Evolutionary conservation across 495 filamentous ascomycete species (phyloP), one percentile per base, ranked within the genome.

Genomic region (Penicillium canescens): DNA sequence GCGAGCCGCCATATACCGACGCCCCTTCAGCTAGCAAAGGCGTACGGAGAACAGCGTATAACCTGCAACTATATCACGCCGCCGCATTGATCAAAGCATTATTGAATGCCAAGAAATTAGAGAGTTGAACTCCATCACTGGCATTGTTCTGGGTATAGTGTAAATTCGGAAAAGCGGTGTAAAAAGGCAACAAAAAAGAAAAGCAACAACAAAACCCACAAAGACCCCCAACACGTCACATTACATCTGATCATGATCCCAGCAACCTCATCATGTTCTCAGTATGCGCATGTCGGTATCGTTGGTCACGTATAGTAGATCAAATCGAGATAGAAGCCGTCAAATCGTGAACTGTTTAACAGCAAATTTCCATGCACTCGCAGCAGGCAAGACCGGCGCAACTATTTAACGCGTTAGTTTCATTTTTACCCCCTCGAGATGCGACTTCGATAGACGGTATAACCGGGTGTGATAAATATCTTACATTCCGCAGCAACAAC

Each of bases 331-430:
- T 8, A 31, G 28, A 6, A 7, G 2, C 8, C 28, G 7, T 31
- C 9, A 7, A 31, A 0, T 5, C 28, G 28, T 31, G 6, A 31
- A 31, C 6, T 31, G 33, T 61, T 47, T 77, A 77, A 47, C 74
- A 76, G 70, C 74, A 78, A 34, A 67, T 67, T 56, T 78, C 73
- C 37, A 63, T 69, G 66, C 74, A 78, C 60, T 76, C 74, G 68
- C 74, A 75, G 59, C 71, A 73, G 34, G 63, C 61, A 46, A 75
- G 50, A 68, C 74, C 74, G 44, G 74, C 74, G 55, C 73, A 76
- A 33, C 73, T 77, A 36, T 37, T 33, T 9, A 18, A 41, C 35
- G 9, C 37, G 36, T 54, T 50, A 56, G 48, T 48, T 50, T 58
- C 26, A 12, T n/a, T 57, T 45, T 52, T 59, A n/a, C n/a, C n/a